phyloP scores from a whole-genome alignment of 768 basidiomycete species.

The Cyclocybe aegerita region DNA sequence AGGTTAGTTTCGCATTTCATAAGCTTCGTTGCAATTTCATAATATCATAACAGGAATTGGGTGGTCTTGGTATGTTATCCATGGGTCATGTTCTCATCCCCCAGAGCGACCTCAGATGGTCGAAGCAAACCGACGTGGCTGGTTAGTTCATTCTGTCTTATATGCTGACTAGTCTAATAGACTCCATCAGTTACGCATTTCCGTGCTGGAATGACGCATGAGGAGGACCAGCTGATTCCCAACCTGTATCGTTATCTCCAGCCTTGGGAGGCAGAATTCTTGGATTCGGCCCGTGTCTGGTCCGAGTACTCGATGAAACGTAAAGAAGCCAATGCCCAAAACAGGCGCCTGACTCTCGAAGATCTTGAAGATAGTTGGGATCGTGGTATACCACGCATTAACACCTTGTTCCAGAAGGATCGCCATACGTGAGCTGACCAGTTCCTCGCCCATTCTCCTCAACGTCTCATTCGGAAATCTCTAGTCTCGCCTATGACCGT shows the following conservation, averaged over 20 bases:
- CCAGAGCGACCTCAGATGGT: conserved; percentile 96
- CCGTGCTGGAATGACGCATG: conserved; percentile 98
- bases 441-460: background rate
- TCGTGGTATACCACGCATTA: conserved; percentile 97
- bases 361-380: conserved; percentile 99
- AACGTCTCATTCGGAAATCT: conserved; percentile 1
- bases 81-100: conserved; percentile 99
- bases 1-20: conserved; percentile 40
- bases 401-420: conserved; percentile 98
- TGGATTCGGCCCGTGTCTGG: conserved; percentile 99
- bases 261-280: conserved; percentile 97
- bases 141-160: conserved; percentile 38
- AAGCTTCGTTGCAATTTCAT: background rate
- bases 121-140: conserved; percentile 96
- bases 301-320: conserved; percentile 99
- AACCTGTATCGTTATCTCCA: conserved; percentile 96
- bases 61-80: conserved; percentile 97
- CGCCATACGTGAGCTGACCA: conserved; percentile 70
- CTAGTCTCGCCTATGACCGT: conserved; percentile 94
- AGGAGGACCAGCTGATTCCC: conserved; percentile 93
- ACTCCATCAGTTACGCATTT: conserved; percentile 81
- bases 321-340: conserved; percentile 99
- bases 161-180: background rate
- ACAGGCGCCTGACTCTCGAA: conserved; percentile 93
- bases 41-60: conserved; percentile 64